Evolutionary conservation across 2,329 filamentous ascomycete species (phyloP).

Genomic region (Cladosporium sp.): DNA sequence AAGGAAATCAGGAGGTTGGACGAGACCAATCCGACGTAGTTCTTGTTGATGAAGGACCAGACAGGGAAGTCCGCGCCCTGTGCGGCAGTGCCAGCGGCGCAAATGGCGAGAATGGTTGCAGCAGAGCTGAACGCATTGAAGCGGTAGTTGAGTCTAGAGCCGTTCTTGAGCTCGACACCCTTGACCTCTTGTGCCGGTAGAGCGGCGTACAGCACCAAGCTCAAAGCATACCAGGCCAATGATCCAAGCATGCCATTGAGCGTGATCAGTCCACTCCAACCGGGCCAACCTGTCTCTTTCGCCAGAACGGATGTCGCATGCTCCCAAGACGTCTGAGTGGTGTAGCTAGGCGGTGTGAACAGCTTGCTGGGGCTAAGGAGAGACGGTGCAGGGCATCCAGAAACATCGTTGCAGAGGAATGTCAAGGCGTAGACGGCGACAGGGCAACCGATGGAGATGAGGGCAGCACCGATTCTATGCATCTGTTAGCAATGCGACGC

Average conservation of each 20-base stretch:
- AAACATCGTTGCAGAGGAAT: slow-evolving; percentile 89
- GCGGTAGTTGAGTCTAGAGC: slow-evolving; percentile 77
- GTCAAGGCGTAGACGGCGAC: slow-evolving; percentile 74
- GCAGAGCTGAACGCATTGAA: slow-evolving; percentile 77
- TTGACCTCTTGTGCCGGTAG: slow-evolving; percentile 72
- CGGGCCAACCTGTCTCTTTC: slow-evolving; percentile 80
- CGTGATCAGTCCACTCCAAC: slow-evolving; percentile 69
- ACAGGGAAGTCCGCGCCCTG: slow-evolving; percentile 81
- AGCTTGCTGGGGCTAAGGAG: slow-evolving; percentile 71
- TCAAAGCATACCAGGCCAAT: slow-evolving; percentile 75
- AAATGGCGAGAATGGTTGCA: slow-evolving; percentile 68
- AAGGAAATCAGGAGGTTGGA: slow-evolving; percentile 78
- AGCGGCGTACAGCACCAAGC: slow-evolving; percentile 70
- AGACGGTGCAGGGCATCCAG: slow-evolving; percentile 85
- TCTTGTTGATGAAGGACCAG: slow-evolving; percentile 91
- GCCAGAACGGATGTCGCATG: slow-evolving; percentile 69
- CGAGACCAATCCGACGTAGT: slow-evolving; percentile 83
- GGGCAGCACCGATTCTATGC: slow-evolving; percentile 70
- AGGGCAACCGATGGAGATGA: slow-evolving; percentile 78
- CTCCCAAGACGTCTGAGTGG: slow-evolving; percentile 33
- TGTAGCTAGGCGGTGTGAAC: slow-evolving; percentile 31
- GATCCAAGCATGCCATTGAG: slow-evolving; percentile 68
- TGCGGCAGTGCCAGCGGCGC: slow-evolving; percentile 70
- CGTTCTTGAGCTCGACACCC: slow-evolving; percentile 68
- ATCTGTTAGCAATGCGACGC: slow-evolving; percentile 9